A percentile compares a stretch with the other conserved stretches of the same genome.
Conservation (phyloP, 441 rosid species). For the Lepidium campestre region DNA sequence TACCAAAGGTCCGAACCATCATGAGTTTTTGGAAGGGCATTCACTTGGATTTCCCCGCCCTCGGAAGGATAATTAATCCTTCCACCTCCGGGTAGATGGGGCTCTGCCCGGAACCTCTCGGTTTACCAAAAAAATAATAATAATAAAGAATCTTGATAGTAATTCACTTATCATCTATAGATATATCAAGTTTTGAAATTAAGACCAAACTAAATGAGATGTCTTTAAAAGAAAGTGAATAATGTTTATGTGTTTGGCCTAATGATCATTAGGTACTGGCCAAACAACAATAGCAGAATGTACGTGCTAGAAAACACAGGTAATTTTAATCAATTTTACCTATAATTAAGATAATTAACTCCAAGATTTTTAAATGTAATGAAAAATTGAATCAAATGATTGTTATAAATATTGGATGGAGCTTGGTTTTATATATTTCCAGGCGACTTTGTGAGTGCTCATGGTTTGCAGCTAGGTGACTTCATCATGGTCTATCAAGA, state of each 20-base stretch:
- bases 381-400: neutral
- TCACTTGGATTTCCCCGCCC: too few relatives aligned
- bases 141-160: too few relatives aligned
- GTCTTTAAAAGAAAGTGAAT: neutral
- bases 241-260: neutral
- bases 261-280: constrained; percentile 76
- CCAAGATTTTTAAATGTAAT: too few relatives aligned
- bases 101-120: too few relatives aligned
- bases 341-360: too few relatives aligned
- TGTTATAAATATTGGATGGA: neutral
- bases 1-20: too few relatives aligned
- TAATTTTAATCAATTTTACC: constrained; percentile 8
- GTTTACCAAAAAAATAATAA: too few relatives aligned
- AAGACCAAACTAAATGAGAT: neutral
- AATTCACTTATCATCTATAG: too few relatives aligned
- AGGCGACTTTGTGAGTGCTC: constrained; percentile 86
- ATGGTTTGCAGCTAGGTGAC: constrained; percentile 82
- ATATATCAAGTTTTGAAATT: neutral
- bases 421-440: constrained; percentile 1
- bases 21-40: too few relatives aligned
- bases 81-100: too few relatives aligned
- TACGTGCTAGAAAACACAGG: constrained; percentile 97
- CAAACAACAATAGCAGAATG: constrained; percentile 95
- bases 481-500: constrained; percentile 74
- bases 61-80: too few relatives aligned